Percentiles rank a stretch among this genome's conserved stretches.
These are phyloP conservation scores for Botryotinia convoluta DNA, from an alignment of 2,329 filamentous ascomycete genomes.

Conservation along the genomic window DNA sequence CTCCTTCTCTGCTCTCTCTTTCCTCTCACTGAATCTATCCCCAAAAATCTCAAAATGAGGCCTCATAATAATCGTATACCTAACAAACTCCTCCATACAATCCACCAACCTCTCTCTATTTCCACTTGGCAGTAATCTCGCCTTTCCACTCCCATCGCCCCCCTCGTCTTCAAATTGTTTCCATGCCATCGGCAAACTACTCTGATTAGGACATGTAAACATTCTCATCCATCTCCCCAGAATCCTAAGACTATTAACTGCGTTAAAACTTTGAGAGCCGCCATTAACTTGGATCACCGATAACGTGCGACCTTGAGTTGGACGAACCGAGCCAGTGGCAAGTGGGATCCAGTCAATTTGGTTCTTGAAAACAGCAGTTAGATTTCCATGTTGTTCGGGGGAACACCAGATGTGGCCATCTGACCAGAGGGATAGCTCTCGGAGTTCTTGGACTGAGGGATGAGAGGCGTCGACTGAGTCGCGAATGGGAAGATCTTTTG, in stretches of 20 bases:
- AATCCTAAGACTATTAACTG: conserved; percentile 62
- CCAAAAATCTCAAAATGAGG: conserved; percentile 59
- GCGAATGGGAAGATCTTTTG: conserved; percentile 57
- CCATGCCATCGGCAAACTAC: conserved; percentile 60
- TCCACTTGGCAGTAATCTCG: conserved; percentile 48
- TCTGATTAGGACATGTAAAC: conserved; percentile 66
- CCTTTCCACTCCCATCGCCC: conserved; percentile 45
- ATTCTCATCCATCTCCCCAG: conserved; percentile 69
- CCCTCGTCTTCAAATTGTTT: conserved; percentile 56
- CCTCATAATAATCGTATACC: conserved; percentile 64
- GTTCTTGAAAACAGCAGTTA: conserved; percentile 67
- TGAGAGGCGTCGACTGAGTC: conserved; percentile 56
- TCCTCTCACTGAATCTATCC: conserved; percentile 61
- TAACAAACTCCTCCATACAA: conserved; percentile 69
- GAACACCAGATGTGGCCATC: conserved; percentile 66
- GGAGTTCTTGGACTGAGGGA: conserved; percentile 60
- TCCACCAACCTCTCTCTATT: conserved; percentile 61
- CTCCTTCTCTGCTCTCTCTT: conserved; percentile 26
- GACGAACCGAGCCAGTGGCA: conserved; percentile 58
- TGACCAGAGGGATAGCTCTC: conserved; percentile 60
- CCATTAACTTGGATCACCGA: conserved; percentile 61
- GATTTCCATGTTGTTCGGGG: conserved; percentile 64
- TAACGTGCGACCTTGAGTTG: conserved; percentile 63
- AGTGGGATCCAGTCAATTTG: conserved; percentile 71
- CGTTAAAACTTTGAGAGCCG: conserved; percentile 66